Conservation (phyloP, 495 filamentous ascomycete species). For the Talaromyces nanjingensis region DNA sequence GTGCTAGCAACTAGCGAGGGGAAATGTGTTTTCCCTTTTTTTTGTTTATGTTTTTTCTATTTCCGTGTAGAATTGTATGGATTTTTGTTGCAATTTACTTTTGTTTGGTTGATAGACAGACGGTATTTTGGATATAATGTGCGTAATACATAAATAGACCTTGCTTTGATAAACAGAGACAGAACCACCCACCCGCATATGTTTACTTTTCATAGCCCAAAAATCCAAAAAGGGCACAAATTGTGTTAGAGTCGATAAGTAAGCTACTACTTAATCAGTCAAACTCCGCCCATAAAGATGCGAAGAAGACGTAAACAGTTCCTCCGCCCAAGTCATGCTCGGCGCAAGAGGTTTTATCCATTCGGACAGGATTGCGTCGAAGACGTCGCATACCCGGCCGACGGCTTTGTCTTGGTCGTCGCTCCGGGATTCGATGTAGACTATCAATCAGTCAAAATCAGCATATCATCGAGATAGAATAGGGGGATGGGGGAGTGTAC, state of each 20-base stretch:
- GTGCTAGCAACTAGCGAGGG: constrained; percentile 7
- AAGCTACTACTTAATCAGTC: not conserved
- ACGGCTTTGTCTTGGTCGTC: constrained; percentile 39
- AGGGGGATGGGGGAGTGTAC: constrained; percentile 24
- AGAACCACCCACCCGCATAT: no score
- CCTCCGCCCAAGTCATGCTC: constrained; percentile 29
- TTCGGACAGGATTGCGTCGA: constrained; percentile 44
- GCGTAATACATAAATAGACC: no score
- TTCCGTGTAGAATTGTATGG: constrained; percentile 29
- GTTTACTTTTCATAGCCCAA: no score
- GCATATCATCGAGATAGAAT: not conserved
- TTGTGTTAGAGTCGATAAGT: no score
- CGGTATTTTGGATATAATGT: no score
- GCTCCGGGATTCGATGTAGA: constrained; percentile 51
- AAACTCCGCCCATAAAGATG: constrained; percentile 14
- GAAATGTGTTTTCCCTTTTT: constrained; percentile 4
- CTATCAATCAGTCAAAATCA: constrained; percentile 16
- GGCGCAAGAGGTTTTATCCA: constrained; percentile 49
- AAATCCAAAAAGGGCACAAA: no score
- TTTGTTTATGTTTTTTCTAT: constrained; percentile 18
- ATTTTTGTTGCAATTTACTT: not conserved
- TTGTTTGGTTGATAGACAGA: not conserved
- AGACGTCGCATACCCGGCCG: constrained; percentile 45
- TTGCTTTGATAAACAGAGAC: no score
- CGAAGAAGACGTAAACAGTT: constrained; percentile 36